Evolutionary conservation across 768 basidiomycete species (phyloP).

Genomic region (Trametes cingulata): DNA sequence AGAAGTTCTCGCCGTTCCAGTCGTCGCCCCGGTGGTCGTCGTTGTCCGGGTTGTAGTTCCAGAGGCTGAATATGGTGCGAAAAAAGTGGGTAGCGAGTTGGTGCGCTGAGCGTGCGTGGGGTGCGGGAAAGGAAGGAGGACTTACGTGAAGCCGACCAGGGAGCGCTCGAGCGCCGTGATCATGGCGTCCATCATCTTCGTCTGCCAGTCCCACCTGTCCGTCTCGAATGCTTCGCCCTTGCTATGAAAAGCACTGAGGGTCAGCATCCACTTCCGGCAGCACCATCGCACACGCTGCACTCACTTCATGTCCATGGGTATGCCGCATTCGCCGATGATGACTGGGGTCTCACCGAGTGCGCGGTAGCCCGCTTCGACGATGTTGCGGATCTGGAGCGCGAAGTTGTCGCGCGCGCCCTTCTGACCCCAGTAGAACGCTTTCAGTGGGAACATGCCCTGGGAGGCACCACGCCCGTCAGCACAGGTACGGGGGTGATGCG

Average conservation of each 20-base stretch:
- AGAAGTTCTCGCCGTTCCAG: conserved; percentile 98
- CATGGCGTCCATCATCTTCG: conserved; percentile 93
- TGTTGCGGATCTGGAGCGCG: conserved; percentile 74
- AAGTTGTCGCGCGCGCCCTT: conserved; percentile 81
- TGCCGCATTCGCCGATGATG: conserved; percentile 88
- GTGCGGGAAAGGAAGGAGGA: conserved; percentile 22
- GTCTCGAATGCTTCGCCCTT: conserved; percentile 67
- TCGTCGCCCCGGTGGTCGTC: conserved; percentile 75
- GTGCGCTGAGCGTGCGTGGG: neutral
- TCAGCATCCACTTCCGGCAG: neutral
- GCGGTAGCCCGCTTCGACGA: conserved; percentile 68
- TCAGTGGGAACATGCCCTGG: conserved; percentile 84
- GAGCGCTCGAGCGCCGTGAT: conserved; percentile 77
- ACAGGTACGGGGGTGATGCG: neutral
- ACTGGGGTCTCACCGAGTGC: conserved; percentile 81
- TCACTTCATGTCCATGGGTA: conserved; percentile 98
- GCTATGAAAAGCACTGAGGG: conserved; percentile 39
- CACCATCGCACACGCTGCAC: conserved; percentile 27
- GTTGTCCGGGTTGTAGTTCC: conserved; percentile 94
- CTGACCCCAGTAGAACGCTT: conserved; percentile 87
- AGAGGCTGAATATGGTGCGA: conserved; percentile 64
- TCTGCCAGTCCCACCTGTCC: conserved; percentile 80
- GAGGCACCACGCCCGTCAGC: conserved; percentile 12
- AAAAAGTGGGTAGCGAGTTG: neutral
- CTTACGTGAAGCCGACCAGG: conserved; percentile 84